phyloP scores from a whole-genome alignment of 1,139 yeast genomes.

The Candida sp. region DNA sequence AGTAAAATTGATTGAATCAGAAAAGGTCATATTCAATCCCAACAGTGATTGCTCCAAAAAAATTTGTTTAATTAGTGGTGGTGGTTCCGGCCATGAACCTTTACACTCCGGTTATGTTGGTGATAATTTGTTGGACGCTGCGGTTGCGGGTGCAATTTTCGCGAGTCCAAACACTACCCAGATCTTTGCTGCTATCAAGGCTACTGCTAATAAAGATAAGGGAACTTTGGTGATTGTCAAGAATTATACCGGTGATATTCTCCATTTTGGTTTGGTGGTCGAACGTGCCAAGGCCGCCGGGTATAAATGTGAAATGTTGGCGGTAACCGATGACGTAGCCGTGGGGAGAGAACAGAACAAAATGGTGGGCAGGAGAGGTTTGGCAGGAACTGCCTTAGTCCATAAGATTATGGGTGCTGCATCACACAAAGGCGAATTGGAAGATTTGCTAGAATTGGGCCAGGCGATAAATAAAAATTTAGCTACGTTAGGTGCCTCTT shows the following conservation, averaged over 20 bases:
- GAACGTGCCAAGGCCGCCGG: constrained; percentile 85
- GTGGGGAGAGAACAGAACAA: constrained; percentile 86
- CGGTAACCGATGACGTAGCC: constrained; percentile 90
- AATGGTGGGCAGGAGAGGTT: constrained; percentile 89
- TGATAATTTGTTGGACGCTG: constrained; percentile 74
- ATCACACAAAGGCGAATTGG: constrained; percentile 22
- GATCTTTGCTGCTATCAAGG: constrained; percentile 67
- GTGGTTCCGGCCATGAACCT: constrained; percentile 97
- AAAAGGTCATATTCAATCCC: constrained; percentile 60
- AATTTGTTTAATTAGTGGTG: constrained; percentile 80
- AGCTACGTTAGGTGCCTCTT: constrained; percentile 87
- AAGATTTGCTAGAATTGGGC: constrained; percentile 51
- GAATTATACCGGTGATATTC: constrained; percentile 91
- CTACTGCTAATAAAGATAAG: constrained; percentile 50
- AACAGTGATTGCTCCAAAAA: constrained; percentile 37
- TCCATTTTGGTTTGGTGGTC: constrained; percentile 88
- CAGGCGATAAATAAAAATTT: constrained; percentile 56
- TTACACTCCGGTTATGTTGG: constrained; percentile 92
- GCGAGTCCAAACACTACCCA: constrained; percentile 94
- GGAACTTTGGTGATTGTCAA: constrained; percentile 80
- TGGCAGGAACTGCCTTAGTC: constrained; percentile 85
- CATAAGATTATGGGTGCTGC: constrained; percentile 84
- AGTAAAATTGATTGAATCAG: constrained; percentile 58
- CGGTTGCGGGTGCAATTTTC: constrained; percentile 84
- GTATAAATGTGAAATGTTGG: constrained; percentile 61